Percentiles rank a stretch among this genome's conserved stretches.
These are phyloP conservation scores for Lipomyces chichibuensis DNA, from an alignment of 805 yeast species.

Conservation along the genomic window DNA sequence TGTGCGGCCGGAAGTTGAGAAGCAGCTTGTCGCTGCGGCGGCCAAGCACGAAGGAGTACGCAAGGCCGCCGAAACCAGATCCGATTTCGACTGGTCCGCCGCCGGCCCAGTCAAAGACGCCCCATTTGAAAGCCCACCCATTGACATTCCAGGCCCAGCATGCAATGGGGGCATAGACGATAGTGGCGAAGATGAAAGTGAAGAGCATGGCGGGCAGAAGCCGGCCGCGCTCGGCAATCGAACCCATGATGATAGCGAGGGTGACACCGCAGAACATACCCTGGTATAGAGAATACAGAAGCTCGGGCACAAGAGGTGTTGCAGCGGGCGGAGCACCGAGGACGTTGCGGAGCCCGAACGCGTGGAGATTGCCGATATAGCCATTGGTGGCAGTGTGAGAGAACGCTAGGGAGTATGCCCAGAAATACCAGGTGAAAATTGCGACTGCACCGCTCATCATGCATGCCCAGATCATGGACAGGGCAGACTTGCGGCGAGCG, in stretches of 20 bases:
- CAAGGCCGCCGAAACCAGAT: slow-evolving; percentile 89
- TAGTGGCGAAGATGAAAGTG: slow-evolving; percentile 82
- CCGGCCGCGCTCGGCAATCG: slow-evolving; percentile 90
- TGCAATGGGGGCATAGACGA: slow-evolving; percentile 92
- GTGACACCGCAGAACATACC: slow-evolving; percentile 94
- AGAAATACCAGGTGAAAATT: slow-evolving; percentile 93
- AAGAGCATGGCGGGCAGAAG: slow-evolving; percentile 82
- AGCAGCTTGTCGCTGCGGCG: slow-evolving; percentile 72
- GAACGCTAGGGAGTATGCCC: slow-evolving; percentile 97
- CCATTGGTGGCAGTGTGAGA: slow-evolving; percentile 76
- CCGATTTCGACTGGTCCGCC: slow-evolving; percentile 97
- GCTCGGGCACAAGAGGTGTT: slow-evolving; percentile 66
- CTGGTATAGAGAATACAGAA: slow-evolving; percentile 84
- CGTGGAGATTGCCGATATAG: slow-evolving; percentile 83
- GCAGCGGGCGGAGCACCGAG: slow-evolving; percentile 51
- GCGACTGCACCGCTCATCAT: slow-evolving; percentile 83
- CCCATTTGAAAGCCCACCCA: slow-evolving; percentile 94
- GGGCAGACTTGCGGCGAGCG: slow-evolving; percentile 91
- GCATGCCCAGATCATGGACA: slow-evolving; percentile 91
- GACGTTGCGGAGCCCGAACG: slow-evolving; percentile 79
- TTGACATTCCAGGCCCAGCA: slow-evolving; percentile 93
- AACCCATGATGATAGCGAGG: slow-evolving; percentile 86
- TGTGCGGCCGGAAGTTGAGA: slow-evolving; percentile 76
- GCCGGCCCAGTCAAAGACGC: slow-evolving; percentile 94
- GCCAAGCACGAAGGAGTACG: slow-evolving; percentile 67